Evolutionary conservation across 257 asterid genomes (phyloP).

Genomic region (Anisodus acutangulus): DNA sequence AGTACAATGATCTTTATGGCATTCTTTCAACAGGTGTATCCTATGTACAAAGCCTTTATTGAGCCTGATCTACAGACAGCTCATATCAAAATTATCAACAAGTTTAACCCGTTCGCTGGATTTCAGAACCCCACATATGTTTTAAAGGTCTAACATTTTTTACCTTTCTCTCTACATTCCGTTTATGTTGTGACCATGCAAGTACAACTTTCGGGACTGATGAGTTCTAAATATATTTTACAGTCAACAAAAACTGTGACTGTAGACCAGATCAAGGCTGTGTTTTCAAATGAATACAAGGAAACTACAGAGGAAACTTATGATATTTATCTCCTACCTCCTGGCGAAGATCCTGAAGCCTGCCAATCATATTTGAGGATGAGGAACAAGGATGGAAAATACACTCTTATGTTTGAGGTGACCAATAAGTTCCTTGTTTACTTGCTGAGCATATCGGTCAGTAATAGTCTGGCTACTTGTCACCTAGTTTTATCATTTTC

Average conservation of each 20-base stretch:
- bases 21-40: slow-evolving; percentile 73
- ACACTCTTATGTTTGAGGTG: slow-evolving; percentile 99
- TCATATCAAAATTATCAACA: slow-evolving; percentile 87
- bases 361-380: slow-evolving; percentile 98
- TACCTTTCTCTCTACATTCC: neutral
- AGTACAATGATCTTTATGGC: slow-evolving; percentile 29
- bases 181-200: neutral
- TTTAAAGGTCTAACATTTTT: slow-evolving; percentile 62
- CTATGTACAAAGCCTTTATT: slow-evolving; percentile 98
- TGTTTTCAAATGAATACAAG: slow-evolving; percentile 59
- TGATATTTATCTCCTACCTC: slow-evolving; percentile 97
- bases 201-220: slow-evolving; percentile 22
- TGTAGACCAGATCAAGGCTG: slow-evolving; percentile 76
- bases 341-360: slow-evolving; percentile 99
- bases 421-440: slow-evolving; percentile 17
- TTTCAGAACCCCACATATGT: slow-evolving; percentile 94
- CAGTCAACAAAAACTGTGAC: slow-evolving; percentile 79
- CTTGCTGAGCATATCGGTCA: slow-evolving; percentile 21
- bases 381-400: slow-evolving; percentile 97
- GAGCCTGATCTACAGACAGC: slow-evolving; percentile 97
- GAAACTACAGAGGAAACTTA: slow-evolving; percentile 92
- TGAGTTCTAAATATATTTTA: slow-evolving; percentile 24
- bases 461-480: slow-evolving; percentile 9
- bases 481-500: neutral
- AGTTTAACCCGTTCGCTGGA: slow-evolving; percentile 97